A percentile compares a stretch with the other conserved stretches of the same genome.
phyloP scores from a whole-genome alignment of 331 rosid species.

The Acacia pycnantha region DNA sequence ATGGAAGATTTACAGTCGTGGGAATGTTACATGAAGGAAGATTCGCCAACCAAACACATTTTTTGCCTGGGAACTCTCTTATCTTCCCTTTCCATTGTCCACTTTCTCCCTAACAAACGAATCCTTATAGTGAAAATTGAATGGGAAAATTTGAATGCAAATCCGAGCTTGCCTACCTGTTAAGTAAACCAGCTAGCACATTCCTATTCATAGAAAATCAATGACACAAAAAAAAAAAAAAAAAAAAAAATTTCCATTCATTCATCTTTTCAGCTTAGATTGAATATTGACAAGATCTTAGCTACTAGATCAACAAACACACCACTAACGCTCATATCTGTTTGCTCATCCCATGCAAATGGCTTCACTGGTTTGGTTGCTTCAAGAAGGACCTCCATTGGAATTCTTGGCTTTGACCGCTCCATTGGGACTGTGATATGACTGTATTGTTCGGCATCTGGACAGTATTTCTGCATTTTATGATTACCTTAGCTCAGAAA shows the following conservation, averaged over 20 bases:
- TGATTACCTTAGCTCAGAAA: not conserved
- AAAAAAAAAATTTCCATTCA: not conserved
- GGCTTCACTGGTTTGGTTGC: conserved; percentile 54
- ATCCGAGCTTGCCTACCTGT: not conserved
- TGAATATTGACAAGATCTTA: not conserved
- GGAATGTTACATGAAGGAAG: too few species aligned
- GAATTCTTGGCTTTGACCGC: conserved; percentile 46
- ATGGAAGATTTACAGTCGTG: too few species aligned
- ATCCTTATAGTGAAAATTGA: not conserved
- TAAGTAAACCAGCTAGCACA: not conserved
- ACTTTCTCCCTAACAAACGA: too few species aligned
- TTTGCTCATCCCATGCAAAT: conserved; percentile 55
- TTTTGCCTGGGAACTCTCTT: too few species aligned
- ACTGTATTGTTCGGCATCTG: conserved; percentile 45
- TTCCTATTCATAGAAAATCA: not conserved
- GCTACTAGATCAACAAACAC: not conserved
- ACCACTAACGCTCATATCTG: conserved; percentile 26
- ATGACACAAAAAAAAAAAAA: not conserved
- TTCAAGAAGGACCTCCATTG: conserved; percentile 44
- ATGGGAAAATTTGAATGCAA: not conserved
- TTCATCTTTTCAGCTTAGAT: not conserved
- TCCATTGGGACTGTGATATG: conserved; percentile 42
- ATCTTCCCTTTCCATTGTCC: too few species aligned
- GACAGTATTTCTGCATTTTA: conserved; percentile 47
- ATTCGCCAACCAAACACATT: too few species aligned